phyloP scores from a whole-genome alignment of 2,329 filamentous ascomycete genomes.

The Raffaelea ambrosiae region DNA sequence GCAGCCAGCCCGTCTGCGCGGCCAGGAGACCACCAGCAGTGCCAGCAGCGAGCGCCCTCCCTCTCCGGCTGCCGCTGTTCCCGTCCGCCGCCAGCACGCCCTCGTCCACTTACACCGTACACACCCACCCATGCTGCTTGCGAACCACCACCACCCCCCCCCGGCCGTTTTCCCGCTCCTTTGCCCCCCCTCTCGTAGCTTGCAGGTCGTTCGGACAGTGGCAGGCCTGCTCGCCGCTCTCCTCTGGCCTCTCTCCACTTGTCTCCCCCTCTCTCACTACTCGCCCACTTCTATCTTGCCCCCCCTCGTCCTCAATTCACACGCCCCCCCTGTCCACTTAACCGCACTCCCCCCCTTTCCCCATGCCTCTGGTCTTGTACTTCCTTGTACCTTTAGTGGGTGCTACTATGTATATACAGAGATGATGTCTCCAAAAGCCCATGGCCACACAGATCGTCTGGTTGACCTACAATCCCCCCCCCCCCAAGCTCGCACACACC shows the following conservation, averaged over 20 bases:
- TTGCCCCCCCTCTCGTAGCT: neutral
- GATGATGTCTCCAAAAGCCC: conserved; percentile 5
- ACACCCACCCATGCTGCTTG: neutral
- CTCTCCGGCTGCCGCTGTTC: too few species aligned
- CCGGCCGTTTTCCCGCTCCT: conserved; percentile 5
- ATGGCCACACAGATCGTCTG: conserved; percentile 13
- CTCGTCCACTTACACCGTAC: neutral
- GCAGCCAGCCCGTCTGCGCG: too few species aligned
- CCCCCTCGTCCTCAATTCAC: neutral
- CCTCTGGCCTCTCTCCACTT: conserved; percentile 5
- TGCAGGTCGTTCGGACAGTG: too few species aligned
- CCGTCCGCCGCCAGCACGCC: too few species aligned
- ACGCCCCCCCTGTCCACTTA: neutral
- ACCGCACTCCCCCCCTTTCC: conserved; percentile 8
- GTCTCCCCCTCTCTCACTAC: neutral
- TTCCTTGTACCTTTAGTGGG: conserved; percentile 11
- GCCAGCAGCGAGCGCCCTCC: too few species aligned
- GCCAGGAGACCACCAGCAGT: too few species aligned
- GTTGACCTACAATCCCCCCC: conserved; percentile 5
- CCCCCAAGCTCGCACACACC: conserved; percentile 4
- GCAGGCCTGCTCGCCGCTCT: too few species aligned
- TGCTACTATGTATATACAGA: conserved; percentile 4
- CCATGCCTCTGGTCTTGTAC: conserved; percentile 11
- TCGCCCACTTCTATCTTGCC: neutral
- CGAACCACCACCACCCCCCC: neutral